phyloP scores from a whole-genome alignment of 2,329 filamentous ascomycete species.

The Teratosphaeria epicoccoides region DNA sequence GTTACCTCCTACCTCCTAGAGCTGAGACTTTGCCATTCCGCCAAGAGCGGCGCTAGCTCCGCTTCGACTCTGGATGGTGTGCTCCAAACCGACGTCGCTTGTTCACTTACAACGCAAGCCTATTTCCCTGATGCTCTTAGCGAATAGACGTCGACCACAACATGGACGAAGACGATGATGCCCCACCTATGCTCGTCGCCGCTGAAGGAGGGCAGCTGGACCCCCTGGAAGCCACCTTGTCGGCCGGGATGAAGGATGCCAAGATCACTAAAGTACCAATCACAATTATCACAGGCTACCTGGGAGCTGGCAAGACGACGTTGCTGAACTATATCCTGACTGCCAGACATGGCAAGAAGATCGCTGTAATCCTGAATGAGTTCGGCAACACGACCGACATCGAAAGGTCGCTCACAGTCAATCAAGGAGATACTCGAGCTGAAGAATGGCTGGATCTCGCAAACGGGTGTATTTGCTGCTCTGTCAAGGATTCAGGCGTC shows the following conservation, averaged over 20 bases:
- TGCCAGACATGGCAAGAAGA: constrained; percentile 91
- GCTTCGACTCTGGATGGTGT: too few relatives aligned
- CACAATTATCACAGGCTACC: constrained; percentile 81
- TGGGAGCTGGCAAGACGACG: constrained; percentile 92
- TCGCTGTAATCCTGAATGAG: constrained; percentile 88
- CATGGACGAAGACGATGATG: constrained; percentile 58
- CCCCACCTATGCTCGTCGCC: constrained; percentile 52
- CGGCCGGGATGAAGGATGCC: constrained; percentile 36
- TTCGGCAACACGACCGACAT: constrained; percentile 41
- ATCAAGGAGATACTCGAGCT: constrained; percentile 61
- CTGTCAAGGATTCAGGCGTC: constrained; percentile 91
- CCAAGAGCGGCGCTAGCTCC: too few relatives aligned
- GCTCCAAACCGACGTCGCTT: too few relatives aligned
- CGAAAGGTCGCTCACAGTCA: constrained; percentile 89
- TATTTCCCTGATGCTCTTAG: too few relatives aligned
- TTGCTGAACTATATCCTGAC: constrained; percentile 92
- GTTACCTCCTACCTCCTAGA: too few relatives aligned
- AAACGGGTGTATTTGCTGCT: constrained; percentile 96
- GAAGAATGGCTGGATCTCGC: constrained; percentile 93
- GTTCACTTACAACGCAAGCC: too few relatives aligned
- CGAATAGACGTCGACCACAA: too few relatives aligned
- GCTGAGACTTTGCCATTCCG: too few relatives aligned
- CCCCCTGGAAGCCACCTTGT: constrained; percentile 19
- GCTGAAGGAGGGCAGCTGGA: constrained; percentile 25
- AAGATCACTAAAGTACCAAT: constrained; percentile 62